A percentile compares a stretch with the other conserved stretches of the same genome.
These are phyloP conservation scores for Rheum nobile DNA, from an alignment of 148 eudicot species.

Conservation along the genomic window DNA sequence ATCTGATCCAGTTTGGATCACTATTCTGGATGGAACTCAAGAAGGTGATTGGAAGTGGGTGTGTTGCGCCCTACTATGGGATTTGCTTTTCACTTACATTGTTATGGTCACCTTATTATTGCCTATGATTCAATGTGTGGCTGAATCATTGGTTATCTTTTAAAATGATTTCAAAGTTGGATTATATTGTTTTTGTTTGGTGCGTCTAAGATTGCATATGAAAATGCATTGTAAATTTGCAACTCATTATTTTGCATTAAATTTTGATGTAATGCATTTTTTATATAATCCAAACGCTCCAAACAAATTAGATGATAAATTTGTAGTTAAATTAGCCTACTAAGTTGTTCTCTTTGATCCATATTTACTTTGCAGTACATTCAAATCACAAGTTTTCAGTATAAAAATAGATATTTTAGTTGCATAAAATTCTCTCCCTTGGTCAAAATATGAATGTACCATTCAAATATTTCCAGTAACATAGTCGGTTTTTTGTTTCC, in stretches of 20 bases:
- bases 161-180: not conserved
- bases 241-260: too few relatives aligned
- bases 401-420: too few relatives aligned
- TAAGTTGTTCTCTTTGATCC: not conserved
- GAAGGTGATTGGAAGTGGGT: conserved; percentile 99
- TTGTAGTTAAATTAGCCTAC: not conserved
- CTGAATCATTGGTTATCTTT: not conserved
- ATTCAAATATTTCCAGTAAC: too few relatives aligned
- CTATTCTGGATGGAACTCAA: conserved; percentile 89
- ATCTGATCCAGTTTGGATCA: conserved; percentile 57
- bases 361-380: not conserved
- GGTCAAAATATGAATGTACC: too few relatives aligned
- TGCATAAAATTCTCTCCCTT: too few relatives aligned
- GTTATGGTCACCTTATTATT: not conserved
- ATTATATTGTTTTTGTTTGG: not conserved
- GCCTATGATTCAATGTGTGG: not conserved
- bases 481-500: too few relatives aligned
- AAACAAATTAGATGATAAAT: not conserved
- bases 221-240: too few relatives aligned
- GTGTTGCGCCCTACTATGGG: conserved; percentile 16
- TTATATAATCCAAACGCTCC: too few relatives aligned
- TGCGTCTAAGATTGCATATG: too few relatives aligned
- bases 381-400: not conserved
- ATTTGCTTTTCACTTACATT: not conserved
- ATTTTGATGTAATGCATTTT: too few relatives aligned